A percentile compares a stretch with the other conserved stretches of the same genome.
These are phyloP conservation scores for Pseudohyphozyma bogoriensis DNA, from an alignment of 768 basidiomycete species.

Conservation along the genomic window DNA sequence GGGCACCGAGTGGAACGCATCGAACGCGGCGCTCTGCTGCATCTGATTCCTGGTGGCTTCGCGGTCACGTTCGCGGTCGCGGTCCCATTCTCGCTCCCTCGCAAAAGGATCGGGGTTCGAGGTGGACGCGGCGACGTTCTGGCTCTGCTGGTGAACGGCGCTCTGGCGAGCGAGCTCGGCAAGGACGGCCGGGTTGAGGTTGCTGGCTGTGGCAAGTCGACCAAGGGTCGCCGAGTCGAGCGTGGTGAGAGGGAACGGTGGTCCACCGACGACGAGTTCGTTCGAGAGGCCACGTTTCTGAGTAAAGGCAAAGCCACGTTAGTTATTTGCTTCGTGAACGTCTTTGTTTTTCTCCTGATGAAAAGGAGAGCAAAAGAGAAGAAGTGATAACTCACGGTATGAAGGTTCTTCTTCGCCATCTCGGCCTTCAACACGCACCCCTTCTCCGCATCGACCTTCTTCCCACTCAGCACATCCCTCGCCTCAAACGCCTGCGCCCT, in stretches of 20 bases:
- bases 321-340: too few relatives aligned
- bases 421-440: slow-evolving; percentile 90
- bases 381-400: too few relatives aligned
- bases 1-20: slow-evolving; percentile 65
- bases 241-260: slow-evolving; percentile 6
- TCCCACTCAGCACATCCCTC: slow-evolving; percentile 75
- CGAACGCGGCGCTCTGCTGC: slow-evolving; percentile 45
- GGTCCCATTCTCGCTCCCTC: neutral
- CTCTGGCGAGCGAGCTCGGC: slow-evolving; percentile 28
- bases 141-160: neutral
- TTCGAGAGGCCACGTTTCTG: slow-evolving; percentile 48
- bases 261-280: neutral
- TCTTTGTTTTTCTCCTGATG: too few relatives aligned
- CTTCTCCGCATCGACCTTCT: slow-evolving; percentile 83
- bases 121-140: neutral
- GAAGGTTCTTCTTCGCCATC: slow-evolving; percentile 99
- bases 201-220: slow-evolving; percentile 12
- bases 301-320: too few relatives aligned
- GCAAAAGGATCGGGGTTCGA: neutral
- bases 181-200: slow-evolving; percentile 22
- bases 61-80: too few relatives aligned
- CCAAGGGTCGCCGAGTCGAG: slow-evolving; percentile 13
- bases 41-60: neutral
- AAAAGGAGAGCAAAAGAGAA: too few relatives aligned
- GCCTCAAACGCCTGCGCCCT: slow-evolving; percentile 79